phyloP scores from a whole-genome alignment of 441 rosid species.

The Jatropha podagrica region DNA sequence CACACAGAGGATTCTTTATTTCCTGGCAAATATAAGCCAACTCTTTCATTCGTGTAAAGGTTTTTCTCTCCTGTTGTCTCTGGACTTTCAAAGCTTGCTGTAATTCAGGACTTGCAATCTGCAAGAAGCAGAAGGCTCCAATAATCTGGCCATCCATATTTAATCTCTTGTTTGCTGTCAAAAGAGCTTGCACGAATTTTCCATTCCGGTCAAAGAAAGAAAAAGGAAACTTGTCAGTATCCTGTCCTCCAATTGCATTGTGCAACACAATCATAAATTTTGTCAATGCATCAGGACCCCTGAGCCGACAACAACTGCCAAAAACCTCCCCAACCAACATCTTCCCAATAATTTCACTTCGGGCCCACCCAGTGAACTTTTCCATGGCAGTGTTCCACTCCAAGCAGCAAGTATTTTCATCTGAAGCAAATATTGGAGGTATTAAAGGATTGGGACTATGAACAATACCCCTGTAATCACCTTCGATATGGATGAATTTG shows the following conservation, averaged over 20 bases:
- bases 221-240: slow-evolving; percentile 70
- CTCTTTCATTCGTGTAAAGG: slow-evolving; percentile 72
- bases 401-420: slow-evolving; percentile 80
- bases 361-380: slow-evolving; percentile 79
- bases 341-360: slow-evolving; percentile 72
- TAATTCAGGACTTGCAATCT: slow-evolving; percentile 89
- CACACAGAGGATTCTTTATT: slow-evolving; percentile 73
- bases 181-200: slow-evolving; percentile 68
- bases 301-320: slow-evolving; percentile 80
- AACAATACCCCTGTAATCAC: slow-evolving; percentile 90
- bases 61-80: slow-evolving; percentile 64
- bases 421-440: slow-evolving; percentile 93
- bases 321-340: slow-evolving; percentile 88
- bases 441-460: slow-evolving; percentile 92
- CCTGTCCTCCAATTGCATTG: slow-evolving; percentile 82
- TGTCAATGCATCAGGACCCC: slow-evolving; percentile 83
- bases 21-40: slow-evolving; percentile 82
- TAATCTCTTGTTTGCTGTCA: slow-evolving; percentile 81
- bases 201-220: slow-evolving; percentile 72
- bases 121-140: slow-evolving; percentile 96
- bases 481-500: slow-evolving; percentile 84
- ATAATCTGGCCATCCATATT: slow-evolving; percentile 65
- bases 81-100: slow-evolving; percentile 78
- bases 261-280: slow-evolving; percentile 90
- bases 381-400: slow-evolving; percentile 99